Conservation (phyloP, 2,329 filamentous ascomycete species). For the Paracamarosporium sp. region DNA sequence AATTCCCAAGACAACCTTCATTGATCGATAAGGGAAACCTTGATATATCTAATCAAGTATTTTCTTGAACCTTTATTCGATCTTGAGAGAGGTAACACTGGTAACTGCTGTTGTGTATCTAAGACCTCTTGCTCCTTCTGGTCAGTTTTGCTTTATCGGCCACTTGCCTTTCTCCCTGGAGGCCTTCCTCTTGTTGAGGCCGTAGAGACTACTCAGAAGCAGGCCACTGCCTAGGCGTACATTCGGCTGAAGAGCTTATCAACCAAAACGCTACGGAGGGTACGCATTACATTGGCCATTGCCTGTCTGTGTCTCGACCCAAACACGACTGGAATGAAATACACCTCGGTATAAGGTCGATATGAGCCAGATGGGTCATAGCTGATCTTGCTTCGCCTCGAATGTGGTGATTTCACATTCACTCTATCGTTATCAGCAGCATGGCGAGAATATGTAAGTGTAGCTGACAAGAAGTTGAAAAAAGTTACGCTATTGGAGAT, state of each 20-base stretch:
- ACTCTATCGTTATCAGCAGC: slow-evolving; percentile 14
- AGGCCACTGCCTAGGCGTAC: slow-evolving; percentile 25
- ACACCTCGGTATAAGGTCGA: slow-evolving; percentile 9
- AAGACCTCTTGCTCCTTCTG: too few relatives aligned
- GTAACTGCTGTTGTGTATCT: too few relatives aligned
- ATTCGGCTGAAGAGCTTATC: slow-evolving; percentile 28
- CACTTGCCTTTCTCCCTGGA: too few relatives aligned
- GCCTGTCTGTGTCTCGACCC: background rate
- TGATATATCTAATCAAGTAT: too few relatives aligned
- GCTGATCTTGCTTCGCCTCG: slow-evolving; percentile 14
- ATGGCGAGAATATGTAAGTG: slow-evolving; percentile 20
- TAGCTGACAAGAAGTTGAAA: too few relatives aligned
- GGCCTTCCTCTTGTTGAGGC: background rate
- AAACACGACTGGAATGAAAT: slow-evolving; percentile 2
- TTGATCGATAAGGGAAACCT: too few relatives aligned
- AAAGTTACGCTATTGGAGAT: too few relatives aligned
- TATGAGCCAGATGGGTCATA: slow-evolving; percentile 3
- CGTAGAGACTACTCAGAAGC: background rate
- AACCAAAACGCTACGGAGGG: slow-evolving; percentile 27
- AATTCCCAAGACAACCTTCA: too few relatives aligned
- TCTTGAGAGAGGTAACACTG: too few relatives aligned
- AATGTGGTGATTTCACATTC: slow-evolving; percentile 8
- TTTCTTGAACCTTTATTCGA: too few relatives aligned
- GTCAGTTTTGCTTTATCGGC: too few relatives aligned
- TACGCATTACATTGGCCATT: slow-evolving; percentile 12